A percentile compares a stretch with the other conserved stretches of the same genome.
Conservation (phyloP, 2,329 filamentous ascomycete genomes). For the Paecilomyces niveus region DNA sequence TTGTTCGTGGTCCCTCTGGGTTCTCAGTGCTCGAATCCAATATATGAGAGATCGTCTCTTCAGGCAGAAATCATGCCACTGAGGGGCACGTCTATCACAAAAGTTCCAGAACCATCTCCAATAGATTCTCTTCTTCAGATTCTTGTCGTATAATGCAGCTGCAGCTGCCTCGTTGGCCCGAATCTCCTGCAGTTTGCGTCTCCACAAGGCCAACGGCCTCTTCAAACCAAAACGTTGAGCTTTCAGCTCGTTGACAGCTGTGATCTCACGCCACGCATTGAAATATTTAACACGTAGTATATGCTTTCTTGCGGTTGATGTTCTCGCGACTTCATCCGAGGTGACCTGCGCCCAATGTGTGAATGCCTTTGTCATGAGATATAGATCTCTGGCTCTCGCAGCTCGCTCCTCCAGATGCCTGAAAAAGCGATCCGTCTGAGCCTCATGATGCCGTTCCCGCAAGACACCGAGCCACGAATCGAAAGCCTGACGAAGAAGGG, state of each 20-base stretch:
- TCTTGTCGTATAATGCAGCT: slow-evolving; percentile 19
- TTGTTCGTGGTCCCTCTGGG: slow-evolving; percentile 30
- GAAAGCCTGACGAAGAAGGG: slow-evolving; percentile 47
- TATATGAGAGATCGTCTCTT: slow-evolving; percentile 34
- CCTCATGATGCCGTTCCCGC: slow-evolving; percentile 32
- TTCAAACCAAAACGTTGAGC: slow-evolving; percentile 45
- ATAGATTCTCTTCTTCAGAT: slow-evolving; percentile 26
- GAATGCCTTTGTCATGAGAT: slow-evolving; percentile 58
- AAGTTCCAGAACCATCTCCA: slow-evolving; percentile 41
- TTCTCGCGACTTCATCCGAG: slow-evolving; percentile 58
- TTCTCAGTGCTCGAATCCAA: slow-evolving; percentile 34
- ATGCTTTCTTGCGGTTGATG: slow-evolving; percentile 61
- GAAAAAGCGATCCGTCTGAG: slow-evolving; percentile 48
- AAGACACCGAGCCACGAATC: slow-evolving; percentile 42
- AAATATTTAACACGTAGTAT: slow-evolving; percentile 64
- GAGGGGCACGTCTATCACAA: slow-evolving; percentile 36
- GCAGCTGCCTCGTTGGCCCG: slow-evolving; percentile 28
- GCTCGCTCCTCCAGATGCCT: slow-evolving; percentile 53
- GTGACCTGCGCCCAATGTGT: slow-evolving; percentile 63
- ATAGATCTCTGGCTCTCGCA: slow-evolving; percentile 57
- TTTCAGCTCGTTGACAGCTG: slow-evolving; percentile 52
- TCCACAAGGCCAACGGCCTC: slow-evolving; percentile 52
- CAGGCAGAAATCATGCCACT: slow-evolving; percentile 34
- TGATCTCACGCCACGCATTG: slow-evolving; percentile 61
- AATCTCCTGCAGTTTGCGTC: slow-evolving; percentile 31